Conservation (phyloP, 495 filamentous ascomycete species). For the Penicillium steckii region DNA sequence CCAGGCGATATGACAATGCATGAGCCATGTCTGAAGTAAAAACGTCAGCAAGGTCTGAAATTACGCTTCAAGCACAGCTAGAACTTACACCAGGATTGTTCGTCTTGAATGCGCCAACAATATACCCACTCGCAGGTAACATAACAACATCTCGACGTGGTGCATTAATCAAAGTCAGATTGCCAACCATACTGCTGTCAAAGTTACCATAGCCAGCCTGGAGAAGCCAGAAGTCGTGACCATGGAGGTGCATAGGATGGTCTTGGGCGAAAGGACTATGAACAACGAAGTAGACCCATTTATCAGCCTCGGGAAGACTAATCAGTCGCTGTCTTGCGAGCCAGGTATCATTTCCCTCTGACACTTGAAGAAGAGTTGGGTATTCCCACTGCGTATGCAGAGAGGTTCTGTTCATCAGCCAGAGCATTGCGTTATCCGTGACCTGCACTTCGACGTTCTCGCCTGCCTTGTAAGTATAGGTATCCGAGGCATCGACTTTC, state of each 20-base stretch:
- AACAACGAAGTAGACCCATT: slow-evolving; percentile 55
- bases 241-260: slow-evolving; percentile 28
- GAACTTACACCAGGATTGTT: slow-evolving; percentile 5
- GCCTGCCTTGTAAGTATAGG: slow-evolving; percentile 1
- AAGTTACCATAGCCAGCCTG: slow-evolving; percentile 11
- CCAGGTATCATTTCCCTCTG: slow-evolving; percentile 6
- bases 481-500: slow-evolving; percentile 21
- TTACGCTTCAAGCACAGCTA: neutral
- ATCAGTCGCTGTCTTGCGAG: slow-evolving; percentile 11
- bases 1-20: slow-evolving; percentile 47
- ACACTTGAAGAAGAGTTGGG: slow-evolving; percentile 15
- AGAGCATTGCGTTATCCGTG: slow-evolving; percentile 15
- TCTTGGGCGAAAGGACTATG: slow-evolving; percentile 6
- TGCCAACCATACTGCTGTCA: slow-evolving; percentile 9
- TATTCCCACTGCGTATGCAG: slow-evolving; percentile 18
- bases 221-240: slow-evolving; percentile 25
- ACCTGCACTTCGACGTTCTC: slow-evolving; percentile 13
- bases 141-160: slow-evolving; percentile 13
- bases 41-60: neutral
- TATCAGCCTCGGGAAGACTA: slow-evolving; percentile 57
- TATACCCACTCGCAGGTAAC: slow-evolving; percentile 5
- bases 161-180: neutral
- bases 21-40: slow-evolving; percentile 23
- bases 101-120: slow-evolving; percentile 3
- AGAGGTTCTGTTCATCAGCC: slow-evolving; percentile 15